A percentile compares a stretch with the other conserved stretches of the same genome.
These are phyloP conservation scores for Botrytis medusae DNA, from an alignment of 2,329 filamentous ascomycete species.

Conservation along the genomic window DNA sequence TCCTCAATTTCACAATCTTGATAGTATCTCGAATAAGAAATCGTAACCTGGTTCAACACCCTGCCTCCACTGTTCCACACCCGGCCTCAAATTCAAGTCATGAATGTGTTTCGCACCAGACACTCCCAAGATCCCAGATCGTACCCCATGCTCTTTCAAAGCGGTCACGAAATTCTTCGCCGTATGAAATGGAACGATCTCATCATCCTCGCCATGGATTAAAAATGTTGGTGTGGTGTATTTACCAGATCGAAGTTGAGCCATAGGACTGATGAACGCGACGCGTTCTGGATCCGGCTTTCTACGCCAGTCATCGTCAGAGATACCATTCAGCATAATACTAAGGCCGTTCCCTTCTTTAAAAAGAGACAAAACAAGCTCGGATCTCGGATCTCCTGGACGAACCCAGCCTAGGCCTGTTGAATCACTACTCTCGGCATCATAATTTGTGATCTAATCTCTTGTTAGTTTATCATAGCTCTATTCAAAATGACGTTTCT, in stretches of 20 bases:
- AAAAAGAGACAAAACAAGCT: conserved; percentile 14
- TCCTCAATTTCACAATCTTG: not conserved
- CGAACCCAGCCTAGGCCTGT: conserved; percentile 10
- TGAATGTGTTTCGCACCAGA: conserved; percentile 5
- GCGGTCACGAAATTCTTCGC: not conserved
- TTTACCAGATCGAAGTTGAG: conserved; percentile 7
- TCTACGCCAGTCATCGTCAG: not conserved
- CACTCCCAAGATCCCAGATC: conserved; percentile 1
- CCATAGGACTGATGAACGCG: not conserved
- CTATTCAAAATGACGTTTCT: not conserved
- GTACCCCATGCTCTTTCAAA: not conserved
- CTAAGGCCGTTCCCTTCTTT: not conserved
- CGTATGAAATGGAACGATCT: not conserved
- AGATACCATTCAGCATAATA: conserved; percentile 8
- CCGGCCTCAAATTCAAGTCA: not conserved
- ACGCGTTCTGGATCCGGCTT: not conserved
- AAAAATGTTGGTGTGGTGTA: conserved; percentile 12
- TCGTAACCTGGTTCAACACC: conserved; percentile 2
- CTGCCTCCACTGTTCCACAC: conserved; percentile 3
- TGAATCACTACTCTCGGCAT: not conserved
- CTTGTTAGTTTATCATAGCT: not conserved
- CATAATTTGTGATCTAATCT: conserved; percentile 11
- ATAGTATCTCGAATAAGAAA: conserved; percentile 6
- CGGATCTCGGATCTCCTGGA: conserved; percentile 14
- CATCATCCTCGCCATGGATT: conserved; percentile 11